Base-by-base conservation (phyloP, 2,329 filamentous ascomycete genomes). In the Gaeumannomyces sp. region DNA sequence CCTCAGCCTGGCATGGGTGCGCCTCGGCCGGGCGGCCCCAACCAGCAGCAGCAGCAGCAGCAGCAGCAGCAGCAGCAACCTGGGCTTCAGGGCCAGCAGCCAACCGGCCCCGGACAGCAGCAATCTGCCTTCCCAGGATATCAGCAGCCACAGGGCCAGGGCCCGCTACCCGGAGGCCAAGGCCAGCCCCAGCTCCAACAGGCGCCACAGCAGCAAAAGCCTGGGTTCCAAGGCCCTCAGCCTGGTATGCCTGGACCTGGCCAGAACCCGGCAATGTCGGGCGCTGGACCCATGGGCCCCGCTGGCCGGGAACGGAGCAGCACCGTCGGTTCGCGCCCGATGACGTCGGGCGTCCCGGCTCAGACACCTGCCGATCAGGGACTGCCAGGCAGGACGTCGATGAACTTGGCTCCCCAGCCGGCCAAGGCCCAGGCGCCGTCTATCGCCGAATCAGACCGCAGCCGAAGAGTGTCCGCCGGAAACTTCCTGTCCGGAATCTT, bases 401-500 rank as follows among this genome's bases (percentile, higher is more conserved):
- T 53, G 45, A 53, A n/a, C 60, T 56, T 53, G 45, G 45, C 22
- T 31, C 59, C 61, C 60, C n/a, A 64, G 38, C 25, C 35, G 28
- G 31, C 57, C 58, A 45, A 59, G 61, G n/a, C 58, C 2, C 53
- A 59, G 27, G 59, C 61, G 8, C 59, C 59, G 10, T 59, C 64
- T 6, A 61, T 59, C n/a, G 64, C 60, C 4, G 64, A 65, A n/a
- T 62, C 60, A 13, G 64, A 65, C 10, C 64, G 65, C 10, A 59
- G 64, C 14, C 56, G 64, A 29, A 58, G 59, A 19, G 22, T 61
- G 1, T 57, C 61, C 1, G 61, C 19, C n/a, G 64, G 64, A 53
- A 53, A 53, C 22, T 61, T 66, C 14, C 28, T 66, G 13, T 50
- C 61, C 8, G 65, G 65, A 19, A 38, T 66, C 5, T 63, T 66